phyloP scores from a whole-genome alignment of 768 basidiomycete species.

The Tulasnella sp. region DNA sequence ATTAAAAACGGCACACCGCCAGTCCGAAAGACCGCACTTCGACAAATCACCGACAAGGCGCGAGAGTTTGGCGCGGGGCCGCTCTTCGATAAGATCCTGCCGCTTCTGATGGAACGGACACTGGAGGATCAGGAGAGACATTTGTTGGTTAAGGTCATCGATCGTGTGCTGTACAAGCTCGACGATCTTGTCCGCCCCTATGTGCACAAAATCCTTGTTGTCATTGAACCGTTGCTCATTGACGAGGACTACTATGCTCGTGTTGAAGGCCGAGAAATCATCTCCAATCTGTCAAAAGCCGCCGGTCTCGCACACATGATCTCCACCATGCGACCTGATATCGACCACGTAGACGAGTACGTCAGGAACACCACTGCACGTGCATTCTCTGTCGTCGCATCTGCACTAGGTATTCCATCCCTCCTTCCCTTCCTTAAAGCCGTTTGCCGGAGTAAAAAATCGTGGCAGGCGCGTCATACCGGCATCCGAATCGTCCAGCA shows the following conservation, averaged over 20 bases:
- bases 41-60: constrained; percentile 98
- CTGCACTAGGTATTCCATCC: constrained; percentile 94
- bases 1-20: constrained; percentile 99
- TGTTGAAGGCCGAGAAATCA: constrained; percentile 98
- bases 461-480: constrained; percentile 98
- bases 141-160: constrained; percentile 96
- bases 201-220: constrained; percentile 98
- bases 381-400: constrained; percentile 97
- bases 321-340: constrained; percentile 99
- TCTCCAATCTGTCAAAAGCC: constrained; percentile 95
- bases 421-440: constrained; percentile 97
- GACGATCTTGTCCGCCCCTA: constrained; percentile 98
- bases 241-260: constrained; percentile 96
- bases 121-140: constrained; percentile 98
- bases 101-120: constrained; percentile 94
- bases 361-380: constrained; percentile 98
- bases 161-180: constrained; percentile 95
- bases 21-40: constrained; percentile 91
- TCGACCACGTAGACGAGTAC: constrained; percentile 98
- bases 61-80: constrained; percentile 97
- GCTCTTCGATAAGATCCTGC: constrained; percentile 96
- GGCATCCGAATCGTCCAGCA: constrained; percentile 99
- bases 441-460: constrained; percentile 97
- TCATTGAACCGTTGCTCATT: constrained; percentile 96
- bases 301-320: constrained; percentile 99